Percentiles rank a stretch among this genome's conserved stretches.
phyloP scores from a whole-genome alignment of 2,329 filamentous ascomycete genomes.

The Penicillium carneum region DNA sequence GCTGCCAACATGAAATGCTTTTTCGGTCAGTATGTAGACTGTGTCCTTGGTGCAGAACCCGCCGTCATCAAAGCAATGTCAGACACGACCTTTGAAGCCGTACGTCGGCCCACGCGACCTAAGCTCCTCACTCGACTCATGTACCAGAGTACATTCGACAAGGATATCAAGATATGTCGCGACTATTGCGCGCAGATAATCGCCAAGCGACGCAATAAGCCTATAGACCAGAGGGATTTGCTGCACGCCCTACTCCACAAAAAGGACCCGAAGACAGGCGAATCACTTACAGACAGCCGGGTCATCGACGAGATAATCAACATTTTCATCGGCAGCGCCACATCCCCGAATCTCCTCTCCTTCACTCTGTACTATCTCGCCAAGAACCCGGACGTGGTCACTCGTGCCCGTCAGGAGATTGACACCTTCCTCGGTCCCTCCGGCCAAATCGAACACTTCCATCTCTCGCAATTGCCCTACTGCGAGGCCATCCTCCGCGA shows the following conservation, averaged over 20 bases:
- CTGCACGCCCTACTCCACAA: constrained; percentile 66
- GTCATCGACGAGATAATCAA: constrained; percentile 73
- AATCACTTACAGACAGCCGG: constrained; percentile 64
- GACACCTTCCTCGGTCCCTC: constrained; percentile 54
- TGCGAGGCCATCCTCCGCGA: constrained; percentile 69
- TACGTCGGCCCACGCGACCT: constrained; percentile 62
- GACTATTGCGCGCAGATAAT: constrained; percentile 65
- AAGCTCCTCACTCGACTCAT: constrained; percentile 62
- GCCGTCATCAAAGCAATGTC: constrained; percentile 63
- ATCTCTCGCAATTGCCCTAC: constrained; percentile 60
- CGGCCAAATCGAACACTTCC: constrained; percentile 20
- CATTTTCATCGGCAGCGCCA: constrained; percentile 72
- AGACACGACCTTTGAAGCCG: constrained; percentile 62
- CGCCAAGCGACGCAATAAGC: constrained; percentile 61
- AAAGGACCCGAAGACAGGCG: constrained; percentile 68
- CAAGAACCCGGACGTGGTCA: constrained; percentile 66
- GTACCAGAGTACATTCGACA: constrained; percentile 62
- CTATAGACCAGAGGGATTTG: constrained; percentile 65
- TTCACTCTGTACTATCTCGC: constrained; percentile 72
- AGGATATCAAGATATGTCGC: constrained; percentile 62
- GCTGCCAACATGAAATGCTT: constrained; percentile 61
- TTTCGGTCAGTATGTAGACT: constrained; percentile 60
- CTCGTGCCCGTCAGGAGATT: constrained; percentile 71
- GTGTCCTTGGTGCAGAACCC: constrained; percentile 57
- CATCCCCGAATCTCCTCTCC: constrained; percentile 70